Percentiles rank a stretch among this genome's conserved stretches.
Conservation (phyloP, 2,329 filamentous ascomycete species). For the Ascomycota sp. region DNA sequence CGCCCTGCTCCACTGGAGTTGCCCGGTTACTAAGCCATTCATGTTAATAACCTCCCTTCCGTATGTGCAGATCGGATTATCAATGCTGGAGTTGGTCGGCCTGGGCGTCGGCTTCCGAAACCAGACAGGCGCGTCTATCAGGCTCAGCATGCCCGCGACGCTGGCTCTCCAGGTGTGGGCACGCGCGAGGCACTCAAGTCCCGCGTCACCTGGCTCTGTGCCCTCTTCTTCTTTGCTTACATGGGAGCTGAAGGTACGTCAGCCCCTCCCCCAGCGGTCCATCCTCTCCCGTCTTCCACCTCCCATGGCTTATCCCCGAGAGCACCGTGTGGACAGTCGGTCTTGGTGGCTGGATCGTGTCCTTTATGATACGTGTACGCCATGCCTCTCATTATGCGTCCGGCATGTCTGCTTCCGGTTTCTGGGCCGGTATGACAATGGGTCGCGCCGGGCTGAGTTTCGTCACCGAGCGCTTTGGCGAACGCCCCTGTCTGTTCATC, state of each 20-base stretch:
- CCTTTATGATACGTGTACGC: constrained; percentile 57
- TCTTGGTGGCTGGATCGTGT: constrained; percentile 60
- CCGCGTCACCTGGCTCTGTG: constrained; percentile 42
- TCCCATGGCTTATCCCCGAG: neutral
- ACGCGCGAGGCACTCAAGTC: constrained; percentile 19
- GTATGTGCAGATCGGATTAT: constrained; percentile 19
- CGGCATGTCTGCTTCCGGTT: constrained; percentile 54
- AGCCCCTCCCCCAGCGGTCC: too few relatives aligned
- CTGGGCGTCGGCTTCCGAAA: constrained; percentile 36
- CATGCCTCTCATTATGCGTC: constrained; percentile 42
- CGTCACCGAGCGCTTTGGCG: constrained; percentile 46
- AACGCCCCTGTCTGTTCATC: constrained; percentile 34
- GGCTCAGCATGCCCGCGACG: constrained; percentile 12
- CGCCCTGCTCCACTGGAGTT: constrained; percentile 2
- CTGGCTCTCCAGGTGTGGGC: constrained; percentile 9
- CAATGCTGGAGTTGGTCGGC: constrained; percentile 32
- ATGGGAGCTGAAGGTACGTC: constrained; percentile 46
- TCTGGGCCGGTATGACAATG: constrained; percentile 59
- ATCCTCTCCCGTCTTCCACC: neutral
- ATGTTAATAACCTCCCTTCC: too few relatives aligned
- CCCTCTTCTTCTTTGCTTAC: constrained; percentile 51
- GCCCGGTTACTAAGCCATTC: too few relatives aligned
- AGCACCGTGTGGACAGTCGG: too few relatives aligned
- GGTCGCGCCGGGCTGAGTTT: constrained; percentile 49
- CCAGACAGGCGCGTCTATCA: constrained; percentile 34